Evolutionary conservation across 352 stramenopile genomes (phyloP).

Genomic region (Pythium guiyangense): DNA sequence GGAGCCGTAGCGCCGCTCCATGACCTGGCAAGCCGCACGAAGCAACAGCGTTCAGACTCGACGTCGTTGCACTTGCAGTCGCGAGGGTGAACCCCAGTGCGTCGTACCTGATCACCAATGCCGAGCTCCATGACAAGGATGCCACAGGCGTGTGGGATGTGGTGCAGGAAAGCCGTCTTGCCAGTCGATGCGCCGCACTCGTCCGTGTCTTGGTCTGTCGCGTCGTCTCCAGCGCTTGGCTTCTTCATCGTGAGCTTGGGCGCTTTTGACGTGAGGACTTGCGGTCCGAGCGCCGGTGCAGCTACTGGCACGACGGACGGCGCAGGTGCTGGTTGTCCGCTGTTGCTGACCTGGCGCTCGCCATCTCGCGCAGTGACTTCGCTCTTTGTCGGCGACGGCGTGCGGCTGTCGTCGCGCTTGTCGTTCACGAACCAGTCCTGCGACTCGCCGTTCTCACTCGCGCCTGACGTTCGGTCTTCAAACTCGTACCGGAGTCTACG

Average conservation of each 20-base stretch:
- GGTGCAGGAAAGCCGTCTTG: conserved; percentile 63
- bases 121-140: conserved; percentile 74
- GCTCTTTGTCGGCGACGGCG: conserved; percentile 24
- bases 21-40: conserved; percentile 10
- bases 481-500: conserved; percentile 59
- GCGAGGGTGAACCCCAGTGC: neutral
- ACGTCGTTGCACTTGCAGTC: neutral
- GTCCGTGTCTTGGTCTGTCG: conserved; percentile 12
- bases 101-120: conserved; percentile 30
- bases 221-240: conserved; percentile 17
- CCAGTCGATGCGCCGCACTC: conserved; percentile 27
- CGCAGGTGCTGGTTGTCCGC: neutral
- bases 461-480: conserved; percentile 47
- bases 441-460: conserved; percentile 47
- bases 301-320: neutral
- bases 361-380: conserved; percentile 8
- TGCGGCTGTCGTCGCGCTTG: conserved; percentile 24
- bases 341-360: neutral
- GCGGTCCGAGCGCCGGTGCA: neutral
- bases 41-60: neutral
- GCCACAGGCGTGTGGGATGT: conserved; percentile 37
- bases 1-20: conserved; percentile 50
- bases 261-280: conserved; percentile 1
- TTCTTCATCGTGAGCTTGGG: conserved; percentile 20
- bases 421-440: conserved; percentile 87